Percentiles rank a stretch among this genome's conserved stretches.
phyloP scores from a whole-genome alignment of 495 filamentous ascomycete genomes.

The Penicillium pulvis region DNA sequence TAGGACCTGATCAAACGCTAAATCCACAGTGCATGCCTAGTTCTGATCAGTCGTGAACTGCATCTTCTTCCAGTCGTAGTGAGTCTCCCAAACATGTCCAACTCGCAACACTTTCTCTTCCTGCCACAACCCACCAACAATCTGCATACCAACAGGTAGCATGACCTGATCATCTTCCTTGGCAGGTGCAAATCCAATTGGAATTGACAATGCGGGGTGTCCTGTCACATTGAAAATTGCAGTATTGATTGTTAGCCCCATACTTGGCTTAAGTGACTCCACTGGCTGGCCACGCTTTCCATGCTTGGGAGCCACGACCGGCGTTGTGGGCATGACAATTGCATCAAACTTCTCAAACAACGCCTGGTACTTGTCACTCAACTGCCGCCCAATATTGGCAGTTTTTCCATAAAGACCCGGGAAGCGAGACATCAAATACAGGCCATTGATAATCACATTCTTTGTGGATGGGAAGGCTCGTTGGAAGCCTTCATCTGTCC shows the following conservation, averaged over 20 bases:
- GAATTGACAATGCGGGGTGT: slow-evolving; percentile 59
- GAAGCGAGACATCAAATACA: slow-evolving; percentile 41
- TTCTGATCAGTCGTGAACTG: slow-evolving; percentile 14
- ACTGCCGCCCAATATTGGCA: slow-evolving; percentile 41
- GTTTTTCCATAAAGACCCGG: slow-evolving; percentile 45
- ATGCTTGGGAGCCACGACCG: slow-evolving; percentile 40
- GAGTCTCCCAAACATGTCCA: slow-evolving; percentile 54
- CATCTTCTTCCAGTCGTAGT: slow-evolving; percentile 50
- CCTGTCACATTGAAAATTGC: slow-evolving; percentile 59
- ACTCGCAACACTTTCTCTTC: slow-evolving; percentile 47
- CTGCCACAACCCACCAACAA: slow-evolving; percentile 50
- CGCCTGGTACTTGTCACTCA: slow-evolving; percentile 47
- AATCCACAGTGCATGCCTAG: neutral
- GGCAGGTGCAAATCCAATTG: slow-evolving; percentile 50
- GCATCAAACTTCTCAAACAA: slow-evolving; percentile 46
- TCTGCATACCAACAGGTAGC: slow-evolving; percentile 60
- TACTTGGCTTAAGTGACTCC: slow-evolving; percentile 41
- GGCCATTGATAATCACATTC: slow-evolving; percentile 46
- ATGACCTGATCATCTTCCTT: slow-evolving; percentile 45
- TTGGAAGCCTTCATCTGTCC: slow-evolving; percentile 35
- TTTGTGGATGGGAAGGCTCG: slow-evolving; percentile 42
- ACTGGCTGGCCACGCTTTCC: slow-evolving; percentile 39
- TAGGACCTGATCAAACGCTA: neutral
- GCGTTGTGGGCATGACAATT: slow-evolving; percentile 52
- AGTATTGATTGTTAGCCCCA: slow-evolving; percentile 56